Base-by-base conservation (phyloP, 306 rosid genomes). In the Quercus suber region DNA sequence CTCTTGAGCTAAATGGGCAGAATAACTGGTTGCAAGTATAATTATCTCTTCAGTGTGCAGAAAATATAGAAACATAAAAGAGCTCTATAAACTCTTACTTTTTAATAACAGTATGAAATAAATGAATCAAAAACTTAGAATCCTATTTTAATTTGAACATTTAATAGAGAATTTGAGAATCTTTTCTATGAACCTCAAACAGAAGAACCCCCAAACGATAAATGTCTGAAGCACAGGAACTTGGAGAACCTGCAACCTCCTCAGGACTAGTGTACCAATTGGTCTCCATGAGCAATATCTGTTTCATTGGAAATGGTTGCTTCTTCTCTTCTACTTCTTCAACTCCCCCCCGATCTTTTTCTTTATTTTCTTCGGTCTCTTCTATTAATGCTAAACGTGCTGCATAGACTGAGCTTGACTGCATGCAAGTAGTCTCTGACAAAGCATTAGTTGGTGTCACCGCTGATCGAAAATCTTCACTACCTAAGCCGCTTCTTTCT, bases 221-320 rank as follows among this genome's bases (percentile, higher is more conserved):
- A 64, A 93, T 80, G 67, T 95, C 99, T 0, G 99, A 93, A 87
- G 99, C 94, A 78, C 97, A 88, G 1, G 94, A 87, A 85, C 91
- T 88, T 71, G 86, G 77, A 78, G 76, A 81, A 73, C 84, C 91
- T 19, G 89, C 76, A 69, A 72, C 80, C 87, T 95, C 99, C 85
- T 95, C 99, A 1, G 99, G 97, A 81, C 97, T 95, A 71, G 88
- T 73, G 80, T 95, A 95, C 99, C 99, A 95, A 81, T 78, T 93
- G 82, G 87, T 83, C 88, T 95, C 99, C 96, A 90, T 87, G 20
- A 76, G 84, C 73, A 93, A 86, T 82, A 93, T 84, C 71, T 90
- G 96, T 75, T 95, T 95, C 99, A 95, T 95, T 20, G 99, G 99
- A 91, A 93, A 95, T 6, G 94, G 80, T 80, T 89, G 91, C 70